phyloP scores from a whole-genome alignment of 2,329 filamentous ascomycete genomes.

The Penicillium corylophilum region DNA sequence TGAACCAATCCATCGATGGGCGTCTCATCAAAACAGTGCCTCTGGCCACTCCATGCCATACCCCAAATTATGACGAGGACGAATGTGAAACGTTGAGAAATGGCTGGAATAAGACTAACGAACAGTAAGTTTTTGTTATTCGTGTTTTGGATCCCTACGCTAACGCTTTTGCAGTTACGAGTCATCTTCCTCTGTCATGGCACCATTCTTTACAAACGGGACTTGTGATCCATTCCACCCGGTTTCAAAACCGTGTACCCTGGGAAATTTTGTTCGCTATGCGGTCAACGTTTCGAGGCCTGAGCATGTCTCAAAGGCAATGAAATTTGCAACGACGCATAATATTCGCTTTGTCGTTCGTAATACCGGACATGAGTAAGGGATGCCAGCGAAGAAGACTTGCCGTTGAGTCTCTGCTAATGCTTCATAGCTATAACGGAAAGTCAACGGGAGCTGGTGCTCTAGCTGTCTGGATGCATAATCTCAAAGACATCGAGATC shows the following conservation, averaged over 20 bases:
- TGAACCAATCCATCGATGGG: slow-evolving; percentile 9
- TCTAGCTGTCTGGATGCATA: slow-evolving; percentile 29
- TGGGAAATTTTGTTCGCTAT: slow-evolving; percentile 31
- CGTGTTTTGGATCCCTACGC: no score
- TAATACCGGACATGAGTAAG: slow-evolving; percentile 46
- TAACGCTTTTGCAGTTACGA: slow-evolving; percentile 53
- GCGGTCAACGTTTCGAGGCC: slow-evolving; percentile 33
- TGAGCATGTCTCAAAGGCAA: slow-evolving; percentile 20
- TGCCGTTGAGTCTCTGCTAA: not conserved
- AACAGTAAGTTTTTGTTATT: slow-evolving; percentile 38
- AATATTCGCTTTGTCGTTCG: slow-evolving; percentile 52
- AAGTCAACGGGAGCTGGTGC: slow-evolving; percentile 60
- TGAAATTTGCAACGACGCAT: slow-evolving; percentile 44
- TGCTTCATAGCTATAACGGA: slow-evolving; percentile 22
- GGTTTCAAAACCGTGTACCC: slow-evolving; percentile 23
- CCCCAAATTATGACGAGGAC: slow-evolving; percentile 46
- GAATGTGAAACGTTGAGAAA: slow-evolving; percentile 43
- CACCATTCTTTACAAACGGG: slow-evolving; percentile 29
- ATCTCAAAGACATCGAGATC: slow-evolving; percentile 27
- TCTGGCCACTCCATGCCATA: slow-evolving; percentile 15
- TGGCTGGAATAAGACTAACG: slow-evolving; percentile 46
- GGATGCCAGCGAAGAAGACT: not conserved
- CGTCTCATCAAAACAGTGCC: slow-evolving; percentile 9
- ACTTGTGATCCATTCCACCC: slow-evolving; percentile 45
- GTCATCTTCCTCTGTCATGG: slow-evolving; percentile 44